These are phyloP conservation scores for Oryza coarctata DNA, from an alignment of 176 grass and related monocot genomes.

Conservation along the genomic window DNA sequence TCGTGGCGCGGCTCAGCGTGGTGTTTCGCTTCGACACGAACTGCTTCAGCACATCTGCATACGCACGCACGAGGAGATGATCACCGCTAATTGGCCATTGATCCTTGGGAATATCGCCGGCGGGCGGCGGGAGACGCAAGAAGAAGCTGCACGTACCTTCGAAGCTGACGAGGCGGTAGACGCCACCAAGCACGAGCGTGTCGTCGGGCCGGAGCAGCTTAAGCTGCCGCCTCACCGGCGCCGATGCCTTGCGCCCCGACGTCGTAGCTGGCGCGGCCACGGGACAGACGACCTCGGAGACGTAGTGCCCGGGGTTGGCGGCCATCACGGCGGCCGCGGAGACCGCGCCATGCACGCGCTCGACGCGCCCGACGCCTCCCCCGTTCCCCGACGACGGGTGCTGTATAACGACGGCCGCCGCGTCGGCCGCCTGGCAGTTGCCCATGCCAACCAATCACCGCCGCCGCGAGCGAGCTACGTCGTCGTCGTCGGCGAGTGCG, in stretches of 20 bases:
- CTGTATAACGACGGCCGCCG: slow-evolving; percentile 57
- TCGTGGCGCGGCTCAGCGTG: slow-evolving; percentile 24
- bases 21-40: slow-evolving; percentile 37
- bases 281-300: neutral
- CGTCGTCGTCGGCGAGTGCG: neutral
- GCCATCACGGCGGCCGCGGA: slow-evolving; percentile 19
- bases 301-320: slow-evolving; percentile 37
- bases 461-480: neutral
- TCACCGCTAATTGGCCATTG: neutral
- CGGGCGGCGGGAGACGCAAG: neutral
- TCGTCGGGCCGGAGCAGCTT: slow-evolving; percentile 96
- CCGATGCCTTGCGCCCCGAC: no score
- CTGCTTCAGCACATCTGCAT: slow-evolving; percentile 42
- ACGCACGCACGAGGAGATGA: neutral
- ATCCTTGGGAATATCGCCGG: neutral
- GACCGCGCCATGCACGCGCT: slow-evolving; percentile 4
- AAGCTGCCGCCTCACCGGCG: slow-evolving; percentile 40
- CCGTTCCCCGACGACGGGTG: slow-evolving; percentile 32
- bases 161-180: slow-evolving; percentile 95
- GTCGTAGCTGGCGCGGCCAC: neutral
- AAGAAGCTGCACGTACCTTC: slow-evolving; percentile 47
- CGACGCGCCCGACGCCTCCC: slow-evolving; percentile 9
- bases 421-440: slow-evolving; percentile 69
- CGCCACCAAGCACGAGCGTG: slow-evolving; percentile 71
- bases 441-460: slow-evolving; percentile 34